Conservation (phyloP, 2,329 filamentous ascomycete genomes). For the Diatrype stigma region DNA sequence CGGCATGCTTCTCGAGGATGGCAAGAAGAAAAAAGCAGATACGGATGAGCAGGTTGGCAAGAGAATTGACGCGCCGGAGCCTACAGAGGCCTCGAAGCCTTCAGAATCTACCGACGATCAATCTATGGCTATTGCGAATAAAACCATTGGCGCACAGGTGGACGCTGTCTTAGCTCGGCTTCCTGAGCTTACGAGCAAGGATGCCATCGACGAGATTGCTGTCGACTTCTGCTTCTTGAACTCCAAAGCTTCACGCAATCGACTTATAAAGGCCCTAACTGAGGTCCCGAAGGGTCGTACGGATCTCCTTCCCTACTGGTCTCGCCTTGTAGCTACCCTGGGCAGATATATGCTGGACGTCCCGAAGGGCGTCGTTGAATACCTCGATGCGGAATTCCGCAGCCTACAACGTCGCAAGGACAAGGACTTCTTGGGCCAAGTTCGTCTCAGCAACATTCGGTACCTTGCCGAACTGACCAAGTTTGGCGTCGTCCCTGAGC, state of each 20-base stretch:
- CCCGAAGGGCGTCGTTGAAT: conserved; percentile 84
- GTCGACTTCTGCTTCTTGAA: conserved; percentile 98
- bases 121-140: conserved; percentile 93
- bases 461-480: conserved; percentile 97
- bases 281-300: conserved; percentile 92
- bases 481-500: conserved; percentile 95
- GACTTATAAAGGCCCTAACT: conserved; percentile 86
- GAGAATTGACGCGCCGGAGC: conserved; percentile 56
- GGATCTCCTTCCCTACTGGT: conserved; percentile 85
- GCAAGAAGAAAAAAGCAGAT: conserved; percentile 88
- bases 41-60: conserved; percentile 78
- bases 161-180: conserved; percentile 83
- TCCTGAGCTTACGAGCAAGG: conserved; percentile 89
- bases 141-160: conserved; percentile 94
- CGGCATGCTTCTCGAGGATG: conserved; percentile 86
- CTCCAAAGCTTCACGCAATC: conserved; percentile 94
- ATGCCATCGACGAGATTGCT: conserved; percentile 84
- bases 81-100: conserved; percentile 46
- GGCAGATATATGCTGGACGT: conserved; percentile 93
- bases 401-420: conserved; percentile 95
- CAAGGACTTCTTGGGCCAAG: conserved; percentile 94
- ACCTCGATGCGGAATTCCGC: conserved; percentile 94
- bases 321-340: conserved; percentile 87
- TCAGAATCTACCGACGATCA: conserved; percentile 65
- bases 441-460: conserved; percentile 90